phyloP scores from a whole-genome alignment of 345 rosid genomes.

The Raphanus sativus region DNA sequence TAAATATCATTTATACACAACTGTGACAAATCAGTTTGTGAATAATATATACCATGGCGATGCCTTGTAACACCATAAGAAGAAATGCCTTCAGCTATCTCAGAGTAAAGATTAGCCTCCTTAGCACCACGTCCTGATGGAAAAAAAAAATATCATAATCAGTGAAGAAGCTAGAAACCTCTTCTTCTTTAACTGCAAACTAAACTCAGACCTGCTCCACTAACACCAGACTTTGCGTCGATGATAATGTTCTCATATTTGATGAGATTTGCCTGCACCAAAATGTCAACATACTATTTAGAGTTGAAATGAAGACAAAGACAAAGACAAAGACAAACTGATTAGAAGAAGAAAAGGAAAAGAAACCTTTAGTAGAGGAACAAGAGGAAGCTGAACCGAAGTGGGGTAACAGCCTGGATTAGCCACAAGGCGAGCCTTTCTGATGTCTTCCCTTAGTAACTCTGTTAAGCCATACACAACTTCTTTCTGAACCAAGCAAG shows the following conservation, averaged over 20 bases:
- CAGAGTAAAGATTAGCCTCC: constrained; percentile 74
- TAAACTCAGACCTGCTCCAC: constrained; percentile 82
- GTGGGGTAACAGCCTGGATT: constrained; percentile 99
- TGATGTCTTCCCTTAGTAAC: constrained; percentile 66
- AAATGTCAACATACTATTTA: neutral
- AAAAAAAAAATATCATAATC: neutral
- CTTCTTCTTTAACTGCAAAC: neutral
- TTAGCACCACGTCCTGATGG: constrained; percentile 94
- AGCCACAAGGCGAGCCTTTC: constrained; percentile 75
- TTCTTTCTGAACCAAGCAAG: constrained; percentile 56
- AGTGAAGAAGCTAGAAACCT: no score
- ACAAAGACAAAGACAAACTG: neutral
- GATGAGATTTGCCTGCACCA: constrained; percentile 73
- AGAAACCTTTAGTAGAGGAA: constrained; percentile 79
- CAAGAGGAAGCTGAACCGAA: constrained; percentile 89
- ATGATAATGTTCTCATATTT: constrained; percentile 62
- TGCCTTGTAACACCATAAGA: constrained; percentile 90
- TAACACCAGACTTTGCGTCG: constrained; percentile 94
- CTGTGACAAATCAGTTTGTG: neutral
- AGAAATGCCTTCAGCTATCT: constrained; percentile 86
- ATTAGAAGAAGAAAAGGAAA: neutral
- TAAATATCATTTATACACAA: neutral
- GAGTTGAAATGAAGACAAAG: neutral
- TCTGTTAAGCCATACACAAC: constrained; percentile 97
- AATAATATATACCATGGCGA: constrained; percentile 66